Evolutionary conservation across 805 yeast genomes (phyloP).

Genomic region (Starmerella powellii): DNA sequence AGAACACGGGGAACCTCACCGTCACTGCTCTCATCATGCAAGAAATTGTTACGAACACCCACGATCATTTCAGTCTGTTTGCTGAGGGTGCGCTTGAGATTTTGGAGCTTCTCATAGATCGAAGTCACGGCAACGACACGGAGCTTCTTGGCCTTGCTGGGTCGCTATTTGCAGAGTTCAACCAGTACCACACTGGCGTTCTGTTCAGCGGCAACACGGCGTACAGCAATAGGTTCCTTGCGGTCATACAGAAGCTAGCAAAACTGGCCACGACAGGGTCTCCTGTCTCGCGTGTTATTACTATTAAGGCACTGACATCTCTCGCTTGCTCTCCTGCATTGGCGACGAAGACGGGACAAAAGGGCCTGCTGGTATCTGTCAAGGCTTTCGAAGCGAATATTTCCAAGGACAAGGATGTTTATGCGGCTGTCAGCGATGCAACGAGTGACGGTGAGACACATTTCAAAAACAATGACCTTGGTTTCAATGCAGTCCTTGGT

Average conservation of each 20-base stretch:
- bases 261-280: conserved; percentile 24
- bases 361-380: conserved; percentile 22
- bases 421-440: neutral
- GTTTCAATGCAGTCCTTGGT: conserved; percentile 1
- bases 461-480: neutral
- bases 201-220: conserved; percentile 53
- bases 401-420: conserved; percentile 6
- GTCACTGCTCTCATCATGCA: conserved; percentile 65
- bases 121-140: conserved; percentile 21
- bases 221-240: conserved; percentile 40
- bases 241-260: conserved; percentile 22
- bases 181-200: conserved; percentile 45
- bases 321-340: conserved; percentile 30
- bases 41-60: conserved; percentile 61
- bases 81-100: conserved; percentile 58
- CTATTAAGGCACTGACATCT: conserved; percentile 36
- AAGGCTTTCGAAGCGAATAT: conserved; percentile 23
- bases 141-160: conserved; percentile 39
- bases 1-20: conserved; percentile 63
- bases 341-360: conserved; percentile 25
- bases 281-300: conserved; percentile 26
- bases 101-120: conserved; percentile 47
- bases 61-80: conserved; percentile 73
- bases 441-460: neutral
- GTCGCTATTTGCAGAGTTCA: conserved; percentile 30